Conservation (phyloP, 805 yeast genomes). For the Candida oleophila region DNA sequence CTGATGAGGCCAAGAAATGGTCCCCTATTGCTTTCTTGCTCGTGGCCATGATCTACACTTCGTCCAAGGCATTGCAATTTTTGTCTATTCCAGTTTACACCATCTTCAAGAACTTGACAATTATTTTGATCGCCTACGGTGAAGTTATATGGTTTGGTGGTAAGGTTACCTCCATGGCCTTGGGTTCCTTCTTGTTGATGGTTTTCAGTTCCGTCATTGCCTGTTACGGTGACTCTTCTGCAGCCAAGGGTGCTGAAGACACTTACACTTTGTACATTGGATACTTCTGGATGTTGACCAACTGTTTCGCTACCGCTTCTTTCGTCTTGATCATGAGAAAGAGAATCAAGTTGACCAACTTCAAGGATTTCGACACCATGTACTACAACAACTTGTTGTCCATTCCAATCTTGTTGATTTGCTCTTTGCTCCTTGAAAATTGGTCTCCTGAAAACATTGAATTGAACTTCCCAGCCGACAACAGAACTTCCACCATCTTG, state of each 20-base stretch:
- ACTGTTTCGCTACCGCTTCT: slow-evolving; percentile 92
- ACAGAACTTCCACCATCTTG: slow-evolving; percentile 65
- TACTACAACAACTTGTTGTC: slow-evolving; percentile 94
- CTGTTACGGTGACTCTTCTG: slow-evolving; percentile 74
- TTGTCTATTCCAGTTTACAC: slow-evolving; percentile 95
- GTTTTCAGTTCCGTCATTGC: slow-evolving; percentile 96
- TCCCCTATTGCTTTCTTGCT: slow-evolving; percentile 87
- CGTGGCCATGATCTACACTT: slow-evolving; percentile 93
- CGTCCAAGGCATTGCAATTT: slow-evolving; percentile 90
- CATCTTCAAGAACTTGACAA: slow-evolving; percentile 95
- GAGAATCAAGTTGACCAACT: slow-evolving; percentile 94
- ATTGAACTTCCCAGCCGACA: slow-evolving; percentile 73
- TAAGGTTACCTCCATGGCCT: slow-evolving; percentile 81
- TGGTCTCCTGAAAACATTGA: slow-evolving; percentile 84
- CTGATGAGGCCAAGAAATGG: slow-evolving; percentile 92
- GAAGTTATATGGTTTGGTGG: slow-evolving; percentile 98
- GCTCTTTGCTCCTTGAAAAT: slow-evolving; percentile 82
- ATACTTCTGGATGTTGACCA: slow-evolving; percentile 94
- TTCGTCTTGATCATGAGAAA: slow-evolving; percentile 95
- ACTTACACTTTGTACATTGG: slow-evolving; percentile 60
- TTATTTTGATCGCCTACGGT: slow-evolving; percentile 95
- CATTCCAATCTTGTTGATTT: slow-evolving; percentile 78
- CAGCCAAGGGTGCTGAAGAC: slow-evolving; percentile 35
- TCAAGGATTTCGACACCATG: slow-evolving; percentile 97
- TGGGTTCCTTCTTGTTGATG: slow-evolving; percentile 87